These are phyloP conservation scores for Phaeomoniella chlamydospora DNA, from an alignment of 2,329 filamentous ascomycete species.

Conservation along the genomic window DNA sequence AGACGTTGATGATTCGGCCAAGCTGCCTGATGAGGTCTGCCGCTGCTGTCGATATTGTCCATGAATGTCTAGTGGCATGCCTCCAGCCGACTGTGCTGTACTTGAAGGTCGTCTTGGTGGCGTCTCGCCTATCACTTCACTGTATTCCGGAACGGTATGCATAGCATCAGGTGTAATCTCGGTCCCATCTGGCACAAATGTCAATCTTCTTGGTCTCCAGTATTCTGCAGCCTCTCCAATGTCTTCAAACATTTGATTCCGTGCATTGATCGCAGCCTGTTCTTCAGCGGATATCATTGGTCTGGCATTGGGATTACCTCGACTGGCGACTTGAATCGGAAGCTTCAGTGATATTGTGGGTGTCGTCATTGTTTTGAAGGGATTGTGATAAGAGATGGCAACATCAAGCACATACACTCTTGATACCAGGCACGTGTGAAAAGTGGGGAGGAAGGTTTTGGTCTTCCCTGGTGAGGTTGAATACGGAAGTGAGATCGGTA, in stretches of 20 bases:
- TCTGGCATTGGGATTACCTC: constrained; percentile 7
- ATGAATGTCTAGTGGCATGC: too few relatives aligned
- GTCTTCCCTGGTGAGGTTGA: constrained; percentile 11
- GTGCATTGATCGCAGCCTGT: constrained; percentile 6
- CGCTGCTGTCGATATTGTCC: too few relatives aligned
- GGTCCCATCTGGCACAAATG: background rate
- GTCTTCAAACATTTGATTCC: background rate
- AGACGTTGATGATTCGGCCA: background rate
- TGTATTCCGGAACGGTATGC: background rate
- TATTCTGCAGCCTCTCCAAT: background rate
- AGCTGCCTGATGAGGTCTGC: too few relatives aligned
- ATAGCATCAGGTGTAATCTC: background rate
- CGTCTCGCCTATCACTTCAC: background rate
- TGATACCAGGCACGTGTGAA: constrained; percentile 54
- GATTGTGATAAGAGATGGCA: constrained; percentile 38
- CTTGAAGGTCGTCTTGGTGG: background rate
- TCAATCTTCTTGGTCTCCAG: background rate
- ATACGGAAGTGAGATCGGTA: constrained; percentile 46
- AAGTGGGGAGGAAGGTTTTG: constrained; percentile 53
- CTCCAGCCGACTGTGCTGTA: too few relatives aligned
- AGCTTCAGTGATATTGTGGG: constrained; percentile 24
- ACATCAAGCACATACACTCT: constrained; percentile 49
- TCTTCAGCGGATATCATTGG: constrained; percentile 7
- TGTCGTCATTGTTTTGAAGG: constrained; percentile 24
- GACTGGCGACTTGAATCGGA: constrained; percentile 25